Base-by-base conservation (phyloP, 2,329 filamentous ascomycete species). In the Sporothrix pallida region DNA sequence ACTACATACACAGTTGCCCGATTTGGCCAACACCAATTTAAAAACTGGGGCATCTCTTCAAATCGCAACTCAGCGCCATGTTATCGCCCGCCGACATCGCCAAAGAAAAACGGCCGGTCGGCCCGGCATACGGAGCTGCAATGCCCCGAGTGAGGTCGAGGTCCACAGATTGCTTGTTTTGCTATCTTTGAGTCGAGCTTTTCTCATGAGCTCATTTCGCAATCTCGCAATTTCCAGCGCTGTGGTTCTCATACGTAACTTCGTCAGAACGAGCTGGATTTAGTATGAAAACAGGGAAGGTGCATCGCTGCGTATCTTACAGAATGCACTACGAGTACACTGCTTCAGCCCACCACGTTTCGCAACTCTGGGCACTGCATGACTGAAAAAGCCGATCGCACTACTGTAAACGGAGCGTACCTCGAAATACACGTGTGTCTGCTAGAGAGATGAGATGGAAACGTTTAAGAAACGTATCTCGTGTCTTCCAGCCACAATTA, bases 51-150 rank as follows among this genome's bases (percentile, higher is more conserved):
- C 31, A 15, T 44, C 10, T 2, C 12, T 3, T 52, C 58, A 58
- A 31, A 31, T 58, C 52, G 3, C 67, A 23, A 13, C 50, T n/a
- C 46, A 15, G 31, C 68, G 26, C 31, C 26, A 10, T 8, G 9
- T 15, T 17, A 46, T 44, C 50, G 68, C 31, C 54, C 62, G 54
- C 69, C 69, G 69, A 71, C 69, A 71, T 71, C 68, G 68, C 68
- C 60, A 56, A 56, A 23, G 26, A 37, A n/a, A 67, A 48, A 13
- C 37, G 37, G 68, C 20, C 68, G 52, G n/a, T 70, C 68, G 68
- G 68, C 68, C 68, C 52, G 68, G 68, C 37, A 15, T 23, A 58
- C 52, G 67, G 67, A 13, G 17, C 48, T 44, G 48, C 68, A 70
- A 70, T 56, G 17, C 17, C 50, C 68, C 68, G 68, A 58, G 68